Evolutionary conservation across 306 rosid species (phyloP).

Genomic region (Abrus precatorius): DNA sequence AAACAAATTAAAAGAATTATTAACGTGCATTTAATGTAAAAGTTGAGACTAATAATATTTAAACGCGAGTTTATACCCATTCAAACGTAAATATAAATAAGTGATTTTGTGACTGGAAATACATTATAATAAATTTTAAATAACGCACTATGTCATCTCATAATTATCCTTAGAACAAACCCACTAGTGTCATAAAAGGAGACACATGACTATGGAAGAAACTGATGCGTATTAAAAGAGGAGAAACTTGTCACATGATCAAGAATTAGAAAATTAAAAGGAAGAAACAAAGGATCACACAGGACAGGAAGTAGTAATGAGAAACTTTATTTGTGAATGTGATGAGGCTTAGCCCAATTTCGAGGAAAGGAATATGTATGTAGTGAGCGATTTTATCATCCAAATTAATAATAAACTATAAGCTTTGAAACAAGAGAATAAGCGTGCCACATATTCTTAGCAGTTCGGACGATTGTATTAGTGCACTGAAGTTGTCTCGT

Average conservation of each 20-base stretch:
- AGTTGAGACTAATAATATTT: too few species aligned
- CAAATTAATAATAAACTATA: constrained; percentile 25
- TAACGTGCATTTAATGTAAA: too few species aligned
- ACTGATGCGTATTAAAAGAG: constrained; percentile 43
- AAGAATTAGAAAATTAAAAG: constrained; percentile 2
- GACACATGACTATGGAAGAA: constrained; percentile 46
- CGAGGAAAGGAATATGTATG: constrained; percentile 56
- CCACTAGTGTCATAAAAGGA: constrained; percentile 32
- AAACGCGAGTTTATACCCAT: too few species aligned
- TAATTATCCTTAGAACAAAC: neutral
- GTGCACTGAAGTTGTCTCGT: constrained; percentile 2
- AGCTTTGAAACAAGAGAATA: constrained; percentile 27
- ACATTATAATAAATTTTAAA: neutral
- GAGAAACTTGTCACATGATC: constrained; percentile 53
- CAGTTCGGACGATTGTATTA: neutral
- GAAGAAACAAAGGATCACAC: constrained; percentile 34
- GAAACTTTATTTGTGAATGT: constrained; percentile 54
- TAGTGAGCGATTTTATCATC: constrained; percentile 38
- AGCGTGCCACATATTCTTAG: constrained; percentile 8
- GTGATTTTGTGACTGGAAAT: constrained; percentile 1
- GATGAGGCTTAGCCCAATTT: constrained; percentile 56
- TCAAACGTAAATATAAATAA: too few species aligned
- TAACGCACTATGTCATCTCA: neutral
- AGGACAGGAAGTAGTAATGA: constrained; percentile 30
- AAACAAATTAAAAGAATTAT: too few species aligned